Evolutionary conservation across 164 flowering plant species (phyloP).

Genomic region (Vitis amurensis): DNA sequence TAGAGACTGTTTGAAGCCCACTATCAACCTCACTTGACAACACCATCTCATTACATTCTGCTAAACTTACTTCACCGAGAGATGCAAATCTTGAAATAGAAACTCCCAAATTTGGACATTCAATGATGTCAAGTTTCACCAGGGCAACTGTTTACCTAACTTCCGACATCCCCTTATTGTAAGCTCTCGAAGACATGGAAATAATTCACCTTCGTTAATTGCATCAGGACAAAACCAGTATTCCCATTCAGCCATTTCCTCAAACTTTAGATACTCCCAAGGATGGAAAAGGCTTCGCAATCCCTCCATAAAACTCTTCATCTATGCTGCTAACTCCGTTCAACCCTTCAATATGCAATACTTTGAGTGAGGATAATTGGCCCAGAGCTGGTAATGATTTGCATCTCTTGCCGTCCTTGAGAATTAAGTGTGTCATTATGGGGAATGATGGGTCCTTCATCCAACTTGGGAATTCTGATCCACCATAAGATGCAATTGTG

Average conservation of each 20-base stretch:
- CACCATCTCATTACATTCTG: no score
- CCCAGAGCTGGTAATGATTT: conserved; percentile 14
- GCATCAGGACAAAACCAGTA: conserved; percentile 8
- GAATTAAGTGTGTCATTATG: not conserved
- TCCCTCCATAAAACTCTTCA: conserved; percentile 9
- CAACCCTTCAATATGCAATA: conserved; percentile 2
- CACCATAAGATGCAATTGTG: conserved; percentile 2
- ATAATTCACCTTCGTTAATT: not conserved
- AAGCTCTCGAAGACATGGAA: conserved; percentile 16
- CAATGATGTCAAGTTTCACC: no score
- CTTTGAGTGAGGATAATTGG: conserved; percentile 11
- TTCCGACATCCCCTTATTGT: conserved; percentile 4
- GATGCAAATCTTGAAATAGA: no score
- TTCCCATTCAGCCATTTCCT: conserved; percentile 11
- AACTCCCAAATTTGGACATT: no score
- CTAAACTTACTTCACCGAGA: no score
- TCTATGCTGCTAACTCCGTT: not conserved
- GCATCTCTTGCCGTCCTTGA: conserved; percentile 8
- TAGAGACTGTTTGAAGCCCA: no score
- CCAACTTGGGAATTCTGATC: conserved; percentile 23
- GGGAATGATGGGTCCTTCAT: conserved; percentile 3
- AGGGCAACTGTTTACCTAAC: not conserved
- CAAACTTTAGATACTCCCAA: conserved; percentile 9
- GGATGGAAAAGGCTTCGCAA: not conserved
- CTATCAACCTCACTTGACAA: no score